These are phyloP conservation scores for Mucor saturninus DNA, from an alignment of 371 early-diverging fungal species.

Conservation along the genomic window DNA sequence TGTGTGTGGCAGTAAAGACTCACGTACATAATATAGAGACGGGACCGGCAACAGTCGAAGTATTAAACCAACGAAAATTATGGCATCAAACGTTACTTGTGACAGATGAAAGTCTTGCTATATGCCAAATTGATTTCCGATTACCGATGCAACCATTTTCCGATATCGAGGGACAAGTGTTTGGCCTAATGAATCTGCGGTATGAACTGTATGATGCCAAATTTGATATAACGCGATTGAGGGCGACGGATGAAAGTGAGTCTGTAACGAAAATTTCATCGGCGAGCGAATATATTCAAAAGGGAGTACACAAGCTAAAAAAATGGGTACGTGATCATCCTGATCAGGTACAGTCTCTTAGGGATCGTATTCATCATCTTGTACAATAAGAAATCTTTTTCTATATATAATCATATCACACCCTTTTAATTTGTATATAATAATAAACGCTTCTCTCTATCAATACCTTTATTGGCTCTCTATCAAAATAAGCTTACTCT, in stretches of 20 bases:
- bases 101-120: conserved; percentile 32
- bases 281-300: conserved; percentile 15
- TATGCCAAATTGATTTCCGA: conserved; percentile 36
- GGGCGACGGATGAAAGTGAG: conserved; percentile 39
- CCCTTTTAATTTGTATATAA: too few relatives aligned
- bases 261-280: conserved; percentile 22
- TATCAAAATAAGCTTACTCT: too few relatives aligned
- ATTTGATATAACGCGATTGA: conserved; percentile 35
- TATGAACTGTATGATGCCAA: conserved; percentile 39
- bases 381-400: too few relatives aligned
- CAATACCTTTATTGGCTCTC: too few relatives aligned
- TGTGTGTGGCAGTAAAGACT: too few relatives aligned
- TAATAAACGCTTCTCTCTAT: too few relatives aligned
- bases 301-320: conserved; percentile 5
- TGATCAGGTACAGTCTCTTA: background rate
- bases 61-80: conserved; percentile 20
- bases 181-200: conserved; percentile 37
- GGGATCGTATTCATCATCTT: background rate
- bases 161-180: conserved; percentile 27
- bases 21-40: conserved; percentile 17
- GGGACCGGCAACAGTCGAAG: conserved; percentile 11
- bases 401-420: too few relatives aligned
- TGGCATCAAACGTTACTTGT: conserved; percentile 38
- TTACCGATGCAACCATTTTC: conserved; percentile 22
- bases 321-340: conserved; percentile 12